A percentile compares a stretch with the other conserved stretches of the same genome.
Conservation (phyloP, 805 yeast species). For the Candida fluviatilis region DNA sequence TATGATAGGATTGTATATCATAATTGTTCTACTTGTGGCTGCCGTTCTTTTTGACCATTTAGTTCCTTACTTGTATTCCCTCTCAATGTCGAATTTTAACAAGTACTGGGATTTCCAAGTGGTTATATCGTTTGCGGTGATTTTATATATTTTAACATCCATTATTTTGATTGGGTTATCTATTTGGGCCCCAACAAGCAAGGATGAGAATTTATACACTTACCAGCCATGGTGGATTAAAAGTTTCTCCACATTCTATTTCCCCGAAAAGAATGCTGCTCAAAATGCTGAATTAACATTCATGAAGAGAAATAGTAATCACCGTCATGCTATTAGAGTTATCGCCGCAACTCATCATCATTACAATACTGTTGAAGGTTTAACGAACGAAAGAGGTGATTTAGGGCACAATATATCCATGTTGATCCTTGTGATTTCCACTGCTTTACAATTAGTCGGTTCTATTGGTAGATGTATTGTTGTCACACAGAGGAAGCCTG, state of each 20-base stretch:
- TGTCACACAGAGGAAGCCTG: conserved; percentile 11
- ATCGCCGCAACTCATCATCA: conserved; percentile 49
- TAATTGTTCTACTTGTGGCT: conserved; percentile 55
- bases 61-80: conserved; percentile 54
- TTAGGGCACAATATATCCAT: conserved; percentile 50
- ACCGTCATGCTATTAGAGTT: conserved; percentile 46
- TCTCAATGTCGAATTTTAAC: conserved; percentile 39
- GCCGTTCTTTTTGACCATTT: conserved; percentile 66
- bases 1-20: conserved; percentile 47
- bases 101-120: conserved; percentile 53
- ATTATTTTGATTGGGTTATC: conserved; percentile 46
- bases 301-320: conserved; percentile 39
- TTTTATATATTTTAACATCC: conserved; percentile 51
- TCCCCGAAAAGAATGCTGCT: conserved; percentile 49
- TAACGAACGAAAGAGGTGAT: conserved; percentile 29
- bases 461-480: conserved; percentile 38
- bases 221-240: conserved; percentile 81
- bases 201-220: conserved; percentile 48
- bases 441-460: conserved; percentile 45
- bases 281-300: conserved; percentile 41
- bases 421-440: conserved; percentile 39
- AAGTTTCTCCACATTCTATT: conserved; percentile 55
- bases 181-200: conserved; percentile 48
- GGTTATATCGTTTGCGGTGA: conserved; percentile 35
- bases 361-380: conserved; percentile 27